phyloP scores from a whole-genome alignment of 148 eudicot genomes.

The Diospyros kaki region DNA sequence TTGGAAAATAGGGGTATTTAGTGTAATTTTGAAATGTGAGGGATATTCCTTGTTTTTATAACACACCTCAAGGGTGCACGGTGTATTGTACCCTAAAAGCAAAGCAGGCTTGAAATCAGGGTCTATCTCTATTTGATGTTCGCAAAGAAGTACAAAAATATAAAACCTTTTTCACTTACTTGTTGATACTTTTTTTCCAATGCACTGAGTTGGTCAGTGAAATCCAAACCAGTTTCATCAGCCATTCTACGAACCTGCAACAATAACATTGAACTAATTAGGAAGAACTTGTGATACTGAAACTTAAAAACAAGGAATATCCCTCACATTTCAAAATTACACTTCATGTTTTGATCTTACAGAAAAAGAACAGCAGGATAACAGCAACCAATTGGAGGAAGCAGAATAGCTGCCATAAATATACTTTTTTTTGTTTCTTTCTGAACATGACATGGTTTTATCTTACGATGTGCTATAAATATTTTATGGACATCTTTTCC shows the following conservation, averaged over 20 bases:
- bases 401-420: not conserved
- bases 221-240: conserved; percentile 32
- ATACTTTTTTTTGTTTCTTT: not conserved
- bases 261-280: not conserved
- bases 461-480: too few relatives aligned
- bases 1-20: too few relatives aligned
- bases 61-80: too few relatives aligned
- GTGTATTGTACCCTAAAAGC: too few relatives aligned
- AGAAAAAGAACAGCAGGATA: not conserved
- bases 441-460: not conserved
- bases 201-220: conserved; percentile 20
- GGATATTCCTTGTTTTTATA: too few relatives aligned
- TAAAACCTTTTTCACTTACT: not conserved
- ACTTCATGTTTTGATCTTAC: too few relatives aligned
- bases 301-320: too few relatives aligned
- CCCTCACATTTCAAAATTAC: too few relatives aligned
- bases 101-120: not conserved
- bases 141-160: not conserved
- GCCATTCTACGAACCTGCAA: conserved; percentile 22
- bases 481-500: too few relatives aligned
- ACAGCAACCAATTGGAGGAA: not conserved
- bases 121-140: not conserved
- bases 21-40: too few relatives aligned
- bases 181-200: conserved; percentile 28
- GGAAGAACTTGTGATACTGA: not conserved